A percentile compares a stretch with the other conserved stretches of the same genome.
Conservation (phyloP, 371 early-diverging fungal genomes). For the Mucor mucedo region DNA sequence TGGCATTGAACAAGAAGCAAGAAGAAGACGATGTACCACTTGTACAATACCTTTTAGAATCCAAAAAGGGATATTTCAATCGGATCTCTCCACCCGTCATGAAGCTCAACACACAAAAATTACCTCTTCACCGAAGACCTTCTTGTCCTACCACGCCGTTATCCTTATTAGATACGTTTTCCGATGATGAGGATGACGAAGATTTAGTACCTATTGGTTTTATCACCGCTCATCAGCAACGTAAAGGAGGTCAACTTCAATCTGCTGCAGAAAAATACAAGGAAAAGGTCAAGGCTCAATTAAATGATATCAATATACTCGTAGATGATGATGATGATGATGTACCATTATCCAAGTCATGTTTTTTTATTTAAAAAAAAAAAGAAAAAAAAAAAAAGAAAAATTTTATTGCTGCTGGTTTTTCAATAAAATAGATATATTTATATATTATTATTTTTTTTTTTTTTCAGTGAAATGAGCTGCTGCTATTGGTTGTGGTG, state of each 20-base stretch:
- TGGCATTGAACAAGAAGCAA: neutral
- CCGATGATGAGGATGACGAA: conserved; percentile 27
- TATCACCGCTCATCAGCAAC: conserved; percentile 5
- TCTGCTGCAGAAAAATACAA: conserved; percentile 36
- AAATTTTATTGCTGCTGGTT: conserved; percentile 6
- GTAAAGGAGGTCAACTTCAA: conserved; percentile 17
- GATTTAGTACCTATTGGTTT: conserved; percentile 28
- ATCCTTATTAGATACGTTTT: conserved; percentile 13
- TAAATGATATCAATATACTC: neutral
- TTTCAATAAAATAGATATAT: neutral
- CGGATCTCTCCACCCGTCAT: neutral
- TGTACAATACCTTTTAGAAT: conserved; percentile 11
- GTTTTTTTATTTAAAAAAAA: conserved; percentile 10
- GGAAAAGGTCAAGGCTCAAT: conserved; percentile 23
- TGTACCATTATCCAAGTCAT: conserved; percentile 23
- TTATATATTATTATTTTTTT: no score
- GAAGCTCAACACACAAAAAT: conserved; percentile 2
- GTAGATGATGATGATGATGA: conserved; percentile 22
- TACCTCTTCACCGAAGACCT: conserved; percentile 5
- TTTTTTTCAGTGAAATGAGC: neutral
- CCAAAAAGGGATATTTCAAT: conserved; percentile 3
- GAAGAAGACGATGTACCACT: conserved; percentile 27
- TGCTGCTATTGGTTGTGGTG: neutral
- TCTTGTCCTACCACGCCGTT: conserved; percentile 10
- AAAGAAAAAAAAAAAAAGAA: conserved; percentile 14